These are phyloP conservation scores for Kondoa subrosea DNA, from an alignment of 768 basidiomycete species.

Conservation along the genomic window DNA sequence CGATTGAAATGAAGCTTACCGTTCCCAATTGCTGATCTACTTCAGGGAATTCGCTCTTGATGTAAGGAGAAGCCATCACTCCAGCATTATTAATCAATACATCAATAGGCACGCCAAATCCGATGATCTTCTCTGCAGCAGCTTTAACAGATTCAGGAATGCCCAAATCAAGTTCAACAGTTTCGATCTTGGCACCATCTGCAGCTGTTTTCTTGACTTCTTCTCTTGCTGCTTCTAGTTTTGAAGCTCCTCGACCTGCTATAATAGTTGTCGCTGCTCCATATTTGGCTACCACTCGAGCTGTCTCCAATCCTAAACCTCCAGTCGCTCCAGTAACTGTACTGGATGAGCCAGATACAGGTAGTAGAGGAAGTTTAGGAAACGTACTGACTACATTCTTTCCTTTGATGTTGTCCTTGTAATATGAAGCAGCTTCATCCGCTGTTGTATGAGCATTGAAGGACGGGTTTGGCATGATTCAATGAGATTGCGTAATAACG, in stretches of 20 bases:
- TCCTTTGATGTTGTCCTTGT: neutral
- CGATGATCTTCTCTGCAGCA: neutral
- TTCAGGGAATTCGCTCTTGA: neutral
- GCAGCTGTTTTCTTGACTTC: neutral
- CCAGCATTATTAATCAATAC: neutral
- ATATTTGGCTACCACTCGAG: neutral
- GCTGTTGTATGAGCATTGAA: neutral
- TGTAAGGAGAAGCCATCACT: neutral
- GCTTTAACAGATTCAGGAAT: neutral
- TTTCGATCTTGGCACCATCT: neutral
- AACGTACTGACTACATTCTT: too few species aligned
- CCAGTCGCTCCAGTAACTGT: neutral
- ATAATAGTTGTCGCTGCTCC: neutral
- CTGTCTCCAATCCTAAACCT: neutral
- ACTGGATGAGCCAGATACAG: too few species aligned
- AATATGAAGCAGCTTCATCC: neutral
- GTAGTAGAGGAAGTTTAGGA: too few species aligned
- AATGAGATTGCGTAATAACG: too few species aligned
- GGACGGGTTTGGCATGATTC: neutral
- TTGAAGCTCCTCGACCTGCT: neutral
- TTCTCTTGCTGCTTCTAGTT: neutral
- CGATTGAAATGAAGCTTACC: too few species aligned
- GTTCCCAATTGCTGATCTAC: neutral
- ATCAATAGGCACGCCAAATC: neutral
- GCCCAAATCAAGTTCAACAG: neutral